Conservation (phyloP, 2,329 filamentous ascomycete species). For the Zopfia rhizophila region DNA sequence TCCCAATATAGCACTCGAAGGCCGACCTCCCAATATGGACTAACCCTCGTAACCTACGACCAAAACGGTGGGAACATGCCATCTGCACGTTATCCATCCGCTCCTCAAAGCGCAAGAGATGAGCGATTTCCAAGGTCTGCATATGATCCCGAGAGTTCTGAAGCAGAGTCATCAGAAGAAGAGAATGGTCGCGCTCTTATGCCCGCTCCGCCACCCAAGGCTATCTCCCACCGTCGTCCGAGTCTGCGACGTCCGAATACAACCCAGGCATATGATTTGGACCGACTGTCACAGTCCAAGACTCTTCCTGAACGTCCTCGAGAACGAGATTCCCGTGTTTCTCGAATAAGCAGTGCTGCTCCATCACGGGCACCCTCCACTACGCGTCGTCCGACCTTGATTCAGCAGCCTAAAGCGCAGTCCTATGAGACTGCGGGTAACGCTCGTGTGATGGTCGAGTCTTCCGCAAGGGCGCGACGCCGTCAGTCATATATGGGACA, state of each 20-base stretch:
- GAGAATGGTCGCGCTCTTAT: slow-evolving; percentile 34
- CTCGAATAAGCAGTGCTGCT: slow-evolving; percentile 29
- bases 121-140: slow-evolving; percentile 17
- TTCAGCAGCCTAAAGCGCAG: slow-evolving; percentile 44
- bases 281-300: slow-evolving; percentile 27
- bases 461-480: slow-evolving; percentile 29
- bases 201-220: slow-evolving; percentile 33
- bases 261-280: slow-evolving; percentile 28
- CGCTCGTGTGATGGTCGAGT: slow-evolving; percentile 41
- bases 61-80: slow-evolving; percentile 31
- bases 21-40: slow-evolving; percentile 26
- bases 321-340: slow-evolving; percentile 27
- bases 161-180: slow-evolving; percentile 27
- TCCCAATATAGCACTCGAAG: slow-evolving; percentile 32
- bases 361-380: slow-evolving; percentile 30
- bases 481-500: slow-evolving; percentile 43
- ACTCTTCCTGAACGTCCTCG: slow-evolving; percentile 24
- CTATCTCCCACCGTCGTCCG: slow-evolving; percentile 32
- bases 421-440: slow-evolving; percentile 36
- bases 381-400: slow-evolving; percentile 44
- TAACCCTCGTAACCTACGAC: slow-evolving; percentile 36
- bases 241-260: slow-evolving; percentile 39
- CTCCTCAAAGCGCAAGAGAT: slow-evolving; percentile 25
- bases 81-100: slow-evolving; percentile 39
- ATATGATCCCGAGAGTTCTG: slow-evolving; percentile 27